Evolutionary conservation across 2,329 filamentous ascomycete genomes (phyloP).

Genomic region (Sphaerostilbella broomeana): DNA sequence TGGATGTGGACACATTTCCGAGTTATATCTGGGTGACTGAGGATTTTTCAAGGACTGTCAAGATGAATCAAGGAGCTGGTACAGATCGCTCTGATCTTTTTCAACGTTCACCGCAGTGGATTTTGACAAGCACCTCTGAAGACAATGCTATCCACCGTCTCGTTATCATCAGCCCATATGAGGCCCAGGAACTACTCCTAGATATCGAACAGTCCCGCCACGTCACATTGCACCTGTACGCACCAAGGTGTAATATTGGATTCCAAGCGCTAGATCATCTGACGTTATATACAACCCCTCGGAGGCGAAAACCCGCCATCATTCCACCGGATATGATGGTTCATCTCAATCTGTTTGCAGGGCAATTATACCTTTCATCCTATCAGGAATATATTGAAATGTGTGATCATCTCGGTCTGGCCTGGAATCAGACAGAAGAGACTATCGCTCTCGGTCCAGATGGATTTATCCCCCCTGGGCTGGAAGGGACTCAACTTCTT

Average conservation of each 20-base stretch:
- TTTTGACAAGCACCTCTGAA: conserved; percentile 14
- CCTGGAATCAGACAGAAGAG: conserved; percentile 23
- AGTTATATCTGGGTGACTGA: conserved; percentile 1
- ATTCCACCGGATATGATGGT: conserved; percentile 25
- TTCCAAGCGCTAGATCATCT: conserved; percentile 5
- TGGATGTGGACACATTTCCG: conserved; percentile 14
- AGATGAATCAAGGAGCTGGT: background rate
- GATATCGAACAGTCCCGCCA: conserved; percentile 27
- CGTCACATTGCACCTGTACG: conserved; percentile 45
- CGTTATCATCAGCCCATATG: conserved; percentile 24
- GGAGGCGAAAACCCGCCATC: background rate
- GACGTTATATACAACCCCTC: conserved; percentile 1
- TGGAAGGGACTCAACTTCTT: background rate
- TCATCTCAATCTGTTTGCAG: conserved; percentile 60
- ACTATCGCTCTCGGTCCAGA: conserved; percentile 16
- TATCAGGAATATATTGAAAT: conserved; percentile 47
- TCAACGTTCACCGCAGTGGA: conserved; percentile 22
- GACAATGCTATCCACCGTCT: background rate
- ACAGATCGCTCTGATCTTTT: conserved; percentile 17
- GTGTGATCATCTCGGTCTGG: conserved; percentile 47
- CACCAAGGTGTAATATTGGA: conserved; percentile 29
- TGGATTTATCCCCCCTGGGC: conserved; percentile 28
- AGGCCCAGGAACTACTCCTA: conserved; percentile 47
- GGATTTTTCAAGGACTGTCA: conserved; percentile 11
- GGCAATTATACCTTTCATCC: conserved; percentile 55